Evolutionary conservation across 2,329 filamentous ascomycete genomes (phyloP).

Genomic region (Fusarium equiseti): DNA sequence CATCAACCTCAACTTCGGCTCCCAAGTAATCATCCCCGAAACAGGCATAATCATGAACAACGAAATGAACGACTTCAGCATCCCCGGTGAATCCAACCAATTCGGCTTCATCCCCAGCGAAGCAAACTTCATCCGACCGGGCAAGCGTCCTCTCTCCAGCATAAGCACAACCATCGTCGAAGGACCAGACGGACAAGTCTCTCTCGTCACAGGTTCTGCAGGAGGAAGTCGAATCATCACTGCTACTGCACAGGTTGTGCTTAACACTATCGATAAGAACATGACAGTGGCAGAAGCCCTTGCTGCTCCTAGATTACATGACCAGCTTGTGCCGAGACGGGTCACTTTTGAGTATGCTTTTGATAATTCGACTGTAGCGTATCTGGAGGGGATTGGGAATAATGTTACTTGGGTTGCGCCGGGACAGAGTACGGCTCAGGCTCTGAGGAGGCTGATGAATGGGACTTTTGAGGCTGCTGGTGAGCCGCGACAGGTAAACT

Average conservation of each 20-base stretch:
- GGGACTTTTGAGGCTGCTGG: constrained; percentile 81
- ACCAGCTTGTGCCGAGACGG: constrained; percentile 80
- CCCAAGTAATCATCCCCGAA: constrained; percentile 80
- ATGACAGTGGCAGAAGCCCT: constrained; percentile 74
- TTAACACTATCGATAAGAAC: constrained; percentile 77
- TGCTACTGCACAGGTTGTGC: constrained; percentile 80
- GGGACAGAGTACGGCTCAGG: constrained; percentile 78
- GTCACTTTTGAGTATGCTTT: constrained; percentile 79
- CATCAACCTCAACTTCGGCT: constrained; percentile 84
- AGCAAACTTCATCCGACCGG: constrained; percentile 80
- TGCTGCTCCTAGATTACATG: constrained; percentile 78
- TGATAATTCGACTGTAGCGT: constrained; percentile 76
- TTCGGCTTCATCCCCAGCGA: constrained; percentile 83
- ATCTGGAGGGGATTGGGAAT: constrained; percentile 74
- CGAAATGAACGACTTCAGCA: constrained; percentile 79
- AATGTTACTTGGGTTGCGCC: constrained; percentile 79
- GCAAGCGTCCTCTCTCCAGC: constrained; percentile 82
- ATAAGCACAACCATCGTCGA: constrained; percentile 85
- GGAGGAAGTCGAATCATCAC: constrained; percentile 90
- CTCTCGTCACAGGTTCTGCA: constrained; percentile 80
- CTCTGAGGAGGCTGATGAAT: constrained; percentile 72
- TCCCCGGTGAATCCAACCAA: constrained; percentile 75
- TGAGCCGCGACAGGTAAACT: constrained; percentile 83
- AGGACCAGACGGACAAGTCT: constrained; percentile 73
- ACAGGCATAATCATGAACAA: constrained; percentile 81